phyloP scores from a whole-genome alignment of 305 asterid genomes.

The Solanum chacoense region DNA sequence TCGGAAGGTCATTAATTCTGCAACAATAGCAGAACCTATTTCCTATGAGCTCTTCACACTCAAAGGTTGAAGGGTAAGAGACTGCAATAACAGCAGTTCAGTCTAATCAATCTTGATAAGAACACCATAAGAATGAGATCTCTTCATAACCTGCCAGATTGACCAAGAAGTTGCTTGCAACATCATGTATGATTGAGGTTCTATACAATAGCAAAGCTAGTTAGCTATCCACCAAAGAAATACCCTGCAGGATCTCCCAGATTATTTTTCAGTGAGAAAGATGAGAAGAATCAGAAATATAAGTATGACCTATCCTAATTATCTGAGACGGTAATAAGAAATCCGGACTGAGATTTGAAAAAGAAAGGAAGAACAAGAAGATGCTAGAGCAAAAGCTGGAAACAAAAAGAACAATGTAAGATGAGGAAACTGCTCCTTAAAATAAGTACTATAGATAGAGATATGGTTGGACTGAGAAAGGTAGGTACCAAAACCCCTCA shows the following conservation, averaged over 20 bases:
- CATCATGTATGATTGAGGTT: constrained; percentile 1
- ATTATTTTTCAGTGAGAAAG: neutral
- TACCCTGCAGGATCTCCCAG: constrained; percentile 6
- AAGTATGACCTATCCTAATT: neutral
- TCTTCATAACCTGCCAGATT: constrained; percentile 4
- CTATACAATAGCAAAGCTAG: constrained; percentile 1
- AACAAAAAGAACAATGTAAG: constrained; percentile 2
- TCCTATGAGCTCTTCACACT: neutral
- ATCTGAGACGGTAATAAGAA: constrained; percentile 3
- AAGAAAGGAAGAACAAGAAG: neutral
- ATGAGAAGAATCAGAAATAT: neutral
- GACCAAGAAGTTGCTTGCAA: constrained; percentile 1
- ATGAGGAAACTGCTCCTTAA: neutral
- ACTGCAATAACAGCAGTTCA: neutral
- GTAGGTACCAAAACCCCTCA: constrained; percentile 2
- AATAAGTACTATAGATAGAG: neutral
- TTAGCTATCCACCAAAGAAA: constrained; percentile 1
- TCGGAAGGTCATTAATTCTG: neutral
- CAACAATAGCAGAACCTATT: neutral
- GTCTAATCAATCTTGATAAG: neutral
- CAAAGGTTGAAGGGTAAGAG: neutral
- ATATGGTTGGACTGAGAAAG: neutral
- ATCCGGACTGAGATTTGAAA: neutral
- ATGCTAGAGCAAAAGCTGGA: constrained; percentile 2
- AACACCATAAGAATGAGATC: constrained; percentile 1